Percentiles rank a stretch among this genome's conserved stretches.
phyloP scores from a whole-genome alignment of 495 filamentous ascomycete genomes.

The Xylaria bambusicola region DNA sequence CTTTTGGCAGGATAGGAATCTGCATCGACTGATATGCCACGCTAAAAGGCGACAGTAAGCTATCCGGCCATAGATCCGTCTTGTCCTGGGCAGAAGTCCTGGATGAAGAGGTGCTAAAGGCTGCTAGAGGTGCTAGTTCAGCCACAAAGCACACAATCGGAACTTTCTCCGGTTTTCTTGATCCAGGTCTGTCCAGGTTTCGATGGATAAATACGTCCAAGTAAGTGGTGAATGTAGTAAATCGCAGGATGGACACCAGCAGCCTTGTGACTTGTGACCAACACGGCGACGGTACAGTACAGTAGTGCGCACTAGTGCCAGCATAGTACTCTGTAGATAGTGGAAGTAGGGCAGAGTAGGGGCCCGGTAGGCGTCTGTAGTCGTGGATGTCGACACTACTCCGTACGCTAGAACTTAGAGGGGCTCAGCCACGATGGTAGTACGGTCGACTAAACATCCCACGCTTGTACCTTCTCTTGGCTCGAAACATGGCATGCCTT shows the following conservation, averaged over 20 bases:
- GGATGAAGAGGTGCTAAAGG: no score
- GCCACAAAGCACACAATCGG: constrained; percentile 6
- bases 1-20: constrained; percentile 1
- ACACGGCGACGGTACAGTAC: constrained; percentile 1
- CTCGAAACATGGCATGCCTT: neutral
- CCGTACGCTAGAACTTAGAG: neutral
- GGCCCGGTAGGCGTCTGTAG: no score
- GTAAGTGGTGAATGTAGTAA: neutral
- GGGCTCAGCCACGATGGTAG: constrained; percentile 6
- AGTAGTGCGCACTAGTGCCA: neutral
- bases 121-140: neutral
- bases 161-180: neutral
- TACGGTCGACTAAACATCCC: neutral
- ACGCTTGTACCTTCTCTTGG: constrained; percentile 1
- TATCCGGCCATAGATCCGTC: no score
- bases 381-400: neutral
- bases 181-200: neutral
- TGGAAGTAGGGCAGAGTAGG: no score
- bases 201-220: neutral
- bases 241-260: neutral
- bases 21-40: no score
- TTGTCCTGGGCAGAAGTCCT: no score
- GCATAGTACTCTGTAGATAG: no score
- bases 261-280: constrained; percentile 3
- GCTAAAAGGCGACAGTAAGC: constrained; percentile 13